These are phyloP conservation scores for Vigna mungo DNA, from an alignment of 306 rosid genomes.

Conservation along the genomic window DNA sequence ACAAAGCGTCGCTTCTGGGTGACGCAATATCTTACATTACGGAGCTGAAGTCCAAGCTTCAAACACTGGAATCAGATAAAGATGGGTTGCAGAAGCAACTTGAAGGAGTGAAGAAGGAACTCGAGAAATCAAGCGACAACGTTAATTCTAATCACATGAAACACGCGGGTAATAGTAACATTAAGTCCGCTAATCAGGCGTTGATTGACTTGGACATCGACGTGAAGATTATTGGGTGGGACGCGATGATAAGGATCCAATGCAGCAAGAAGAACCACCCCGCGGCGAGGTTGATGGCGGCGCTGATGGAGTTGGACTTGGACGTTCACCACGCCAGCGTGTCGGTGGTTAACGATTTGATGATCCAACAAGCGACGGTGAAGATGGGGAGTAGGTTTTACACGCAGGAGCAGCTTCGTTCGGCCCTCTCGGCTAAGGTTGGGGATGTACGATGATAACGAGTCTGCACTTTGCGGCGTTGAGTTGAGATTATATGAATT, in stretches of 20 bases:
- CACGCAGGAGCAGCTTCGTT: conserved; percentile 89
- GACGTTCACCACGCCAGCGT: conserved; percentile 95
- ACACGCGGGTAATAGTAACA: background rate
- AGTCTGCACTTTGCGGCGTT: background rate
- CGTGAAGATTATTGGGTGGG: conserved; percentile 95
- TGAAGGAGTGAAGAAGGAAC: conserved; percentile 65
- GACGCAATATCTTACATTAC: conserved; percentile 87
- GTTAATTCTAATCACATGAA: conserved; percentile 18
- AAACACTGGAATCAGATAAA: conserved; percentile 59
- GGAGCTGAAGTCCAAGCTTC: conserved; percentile 82
- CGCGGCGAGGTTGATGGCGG: conserved; percentile 84
- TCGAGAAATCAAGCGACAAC: conserved; percentile 46
- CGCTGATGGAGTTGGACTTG: conserved; percentile 85
- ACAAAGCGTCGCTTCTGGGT: conserved; percentile 91
- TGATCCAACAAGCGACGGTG: conserved; percentile 96
- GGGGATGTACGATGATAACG: conserved; percentile 52
- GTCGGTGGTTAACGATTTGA: conserved; percentile 87
- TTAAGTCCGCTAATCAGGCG: conserved; percentile 27
- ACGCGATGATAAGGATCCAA: conserved; percentile 88
- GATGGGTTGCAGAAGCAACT: conserved; percentile 72
- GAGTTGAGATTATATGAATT: background rate
- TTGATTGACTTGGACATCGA: conserved; percentile 74
- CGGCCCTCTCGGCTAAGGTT: conserved; percentile 69
- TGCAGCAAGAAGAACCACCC: conserved; percentile 92
- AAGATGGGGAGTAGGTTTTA: conserved; percentile 85